phyloP scores from a whole-genome alignment of 2,329 filamentous ascomycete genomes.

The Tolypocladium amazonense region DNA sequence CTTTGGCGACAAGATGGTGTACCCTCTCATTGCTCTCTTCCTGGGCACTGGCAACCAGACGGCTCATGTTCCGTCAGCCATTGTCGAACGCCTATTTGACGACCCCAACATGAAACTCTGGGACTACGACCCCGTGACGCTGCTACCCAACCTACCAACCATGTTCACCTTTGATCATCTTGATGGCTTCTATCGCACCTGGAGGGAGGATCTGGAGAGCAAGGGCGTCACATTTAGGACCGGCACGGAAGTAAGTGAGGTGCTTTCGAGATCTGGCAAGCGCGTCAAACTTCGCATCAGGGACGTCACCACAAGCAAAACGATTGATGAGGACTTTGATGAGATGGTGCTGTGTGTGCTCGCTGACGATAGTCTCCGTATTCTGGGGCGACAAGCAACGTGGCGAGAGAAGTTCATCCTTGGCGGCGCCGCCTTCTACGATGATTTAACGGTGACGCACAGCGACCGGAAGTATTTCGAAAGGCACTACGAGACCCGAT shows the following conservation, averaged over 20 bases:
- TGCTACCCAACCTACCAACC: conserved; percentile 47
- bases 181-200: conserved; percentile 48
- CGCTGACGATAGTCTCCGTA: conserved; percentile 52
- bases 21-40: conserved; percentile 64
- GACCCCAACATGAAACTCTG: conserved; percentile 50
- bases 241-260: conserved; percentile 41
- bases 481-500: conserved; percentile 55
- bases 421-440: conserved; percentile 57
- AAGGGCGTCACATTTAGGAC: conserved; percentile 47
- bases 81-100: conserved; percentile 51
- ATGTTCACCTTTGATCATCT: conserved; percentile 60
- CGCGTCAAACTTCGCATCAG: conserved; percentile 43
- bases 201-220: conserved; percentile 40
- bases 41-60: conserved; percentile 67
- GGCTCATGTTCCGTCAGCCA: conserved; percentile 57
- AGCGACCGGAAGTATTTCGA: conserved; percentile 55
- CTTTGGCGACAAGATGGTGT: conserved; percentile 60
- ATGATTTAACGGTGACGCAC: conserved; percentile 64
- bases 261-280: conserved; percentile 38
- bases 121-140: conserved; percentile 43
- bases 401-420: conserved; percentile 56
- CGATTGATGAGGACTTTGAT: conserved; percentile 46
- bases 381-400: conserved; percentile 46
- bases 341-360: conserved; percentile 56
- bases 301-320: conserved; percentile 38